Evolutionary conservation across 495 filamentous ascomycete genomes (phyloP), one percentile per base, ranked within the genome.

Genomic region (Niebla homalea): DNA sequence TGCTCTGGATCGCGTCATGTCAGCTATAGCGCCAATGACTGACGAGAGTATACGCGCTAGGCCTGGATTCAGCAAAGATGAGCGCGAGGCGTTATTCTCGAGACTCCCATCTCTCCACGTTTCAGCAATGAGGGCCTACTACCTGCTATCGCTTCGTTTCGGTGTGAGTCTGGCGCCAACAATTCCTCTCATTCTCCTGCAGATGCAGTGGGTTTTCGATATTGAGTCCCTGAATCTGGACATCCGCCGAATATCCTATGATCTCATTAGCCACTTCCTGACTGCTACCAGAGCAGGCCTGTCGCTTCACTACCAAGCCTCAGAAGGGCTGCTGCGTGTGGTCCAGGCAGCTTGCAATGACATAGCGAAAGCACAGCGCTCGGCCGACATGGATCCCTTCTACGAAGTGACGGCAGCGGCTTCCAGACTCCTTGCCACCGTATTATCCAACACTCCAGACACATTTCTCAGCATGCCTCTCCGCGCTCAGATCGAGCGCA

Each of bases 41-140:
- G 59, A 70, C 29, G 64, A 54, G 57, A 52, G 59, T 48, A 48
- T 73, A 12, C 69, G 73, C 36, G 64, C 77, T 46, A 87, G 86
- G 49, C 68, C 75, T 19, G 78, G 84, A 57, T 78, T 93, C 53
- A 68, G 78, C 35, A 76, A 80, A 43, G 85, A 87, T 41, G 89
- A 95, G 63, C 77, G 81, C 52, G 85, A 90, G 53, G 72, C 74
- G 39, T 68, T 95, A 11, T 87, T 79, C 72, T 64, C 70, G 21
- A 72, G 78, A 29, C 66, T 94, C 5, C 87, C 88, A 23, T 70
- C 75, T 20, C 77, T 94, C 53, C 86, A 95, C 55, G 62, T 76
- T 36, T 76, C 83, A 12, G 75, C 77, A 35, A 65, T 92, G 49
- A 67, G 71, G 20, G 55, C 93, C 5, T 41, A 56, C 78, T 29